Conservation (phyloP, 768 basidiomycete species). For the Leucogyrophana mollusca region DNA sequence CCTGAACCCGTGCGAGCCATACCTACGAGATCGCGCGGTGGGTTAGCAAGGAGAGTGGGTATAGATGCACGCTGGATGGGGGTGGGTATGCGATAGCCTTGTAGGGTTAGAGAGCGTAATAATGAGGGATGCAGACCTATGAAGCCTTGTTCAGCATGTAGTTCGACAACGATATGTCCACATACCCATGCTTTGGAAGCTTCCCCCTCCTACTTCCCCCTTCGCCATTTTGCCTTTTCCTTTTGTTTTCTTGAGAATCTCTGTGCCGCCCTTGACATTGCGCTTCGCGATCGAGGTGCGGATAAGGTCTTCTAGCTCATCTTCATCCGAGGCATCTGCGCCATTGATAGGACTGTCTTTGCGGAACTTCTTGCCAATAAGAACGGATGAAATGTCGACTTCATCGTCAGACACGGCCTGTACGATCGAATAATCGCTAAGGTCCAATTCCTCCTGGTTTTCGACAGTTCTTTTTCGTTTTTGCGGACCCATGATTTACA, state of each 20-base stretch:
- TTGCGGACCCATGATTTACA: conserved; percentile 22
- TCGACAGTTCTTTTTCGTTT: conserved; percentile 30
- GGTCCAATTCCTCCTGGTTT: conserved; percentile 9
- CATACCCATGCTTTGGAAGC: conserved; percentile 95
- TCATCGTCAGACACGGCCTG: conserved; percentile 33
- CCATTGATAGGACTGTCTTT: conserved; percentile 2
- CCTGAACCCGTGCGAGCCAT: conserved; percentile 99
- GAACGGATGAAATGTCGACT: conserved; percentile 63
- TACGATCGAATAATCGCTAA: conserved; percentile 9
- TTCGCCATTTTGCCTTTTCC: conserved; percentile 68
- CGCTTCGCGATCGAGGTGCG: conserved; percentile 68
- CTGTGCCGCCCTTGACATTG: conserved; percentile 72
- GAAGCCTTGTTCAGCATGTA: conserved; percentile 4
- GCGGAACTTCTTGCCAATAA: conserved; percentile 47
- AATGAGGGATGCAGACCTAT: conserved; percentile 81
- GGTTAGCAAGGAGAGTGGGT: conserved; percentile 77
- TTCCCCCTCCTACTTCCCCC: conserved; percentile 86
- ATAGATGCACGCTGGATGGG: conserved; percentile 93
- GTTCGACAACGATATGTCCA: conserved; percentile 12
- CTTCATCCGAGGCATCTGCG: conserved; percentile 41
- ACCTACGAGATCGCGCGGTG: conserved; percentile 91
- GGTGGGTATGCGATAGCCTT: conserved; percentile 93
- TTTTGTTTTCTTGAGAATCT: conserved; percentile 75
- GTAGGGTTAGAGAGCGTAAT: conserved; percentile 81
- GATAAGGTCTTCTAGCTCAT: conserved; percentile 64